Conservation (phyloP, 768 basidiomycete genomes). For the Suillus variegatus region DNA sequence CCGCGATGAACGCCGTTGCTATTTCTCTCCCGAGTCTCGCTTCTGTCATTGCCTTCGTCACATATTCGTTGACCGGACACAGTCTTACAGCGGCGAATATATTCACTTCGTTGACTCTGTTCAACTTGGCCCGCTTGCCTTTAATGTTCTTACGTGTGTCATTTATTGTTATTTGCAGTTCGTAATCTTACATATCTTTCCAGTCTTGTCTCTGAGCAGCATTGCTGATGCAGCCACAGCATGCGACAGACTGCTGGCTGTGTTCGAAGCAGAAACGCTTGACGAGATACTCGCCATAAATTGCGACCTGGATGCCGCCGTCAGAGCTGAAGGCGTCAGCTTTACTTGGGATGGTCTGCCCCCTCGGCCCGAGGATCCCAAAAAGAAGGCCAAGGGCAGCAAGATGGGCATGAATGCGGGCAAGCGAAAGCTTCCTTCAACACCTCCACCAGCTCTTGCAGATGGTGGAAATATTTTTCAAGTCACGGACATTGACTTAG, state of each 20-base stretch:
- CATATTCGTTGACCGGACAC: slow-evolving; percentile 76
- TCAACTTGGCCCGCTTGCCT: slow-evolving; percentile 80
- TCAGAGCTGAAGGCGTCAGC: slow-evolving; percentile 65
- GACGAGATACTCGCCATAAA: slow-evolving; percentile 60
- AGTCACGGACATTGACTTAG: slow-evolving; percentile 62
- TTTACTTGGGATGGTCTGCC: slow-evolving; percentile 90
- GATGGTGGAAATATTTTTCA: slow-evolving; percentile 54
- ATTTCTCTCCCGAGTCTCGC: slow-evolving; percentile 77
- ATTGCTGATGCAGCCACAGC: slow-evolving; percentile 87
- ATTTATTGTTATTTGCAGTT: neutral
- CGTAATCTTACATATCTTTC: slow-evolving; percentile 13
- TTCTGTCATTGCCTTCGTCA: slow-evolving; percentile 74
- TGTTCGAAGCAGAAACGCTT: slow-evolving; percentile 83
- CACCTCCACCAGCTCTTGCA: slow-evolving; percentile 33
- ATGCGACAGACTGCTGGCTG: slow-evolving; percentile 68
- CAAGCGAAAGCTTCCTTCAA: slow-evolving; percentile 19
- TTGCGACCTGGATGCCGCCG: slow-evolving; percentile 54
- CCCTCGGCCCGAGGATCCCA: slow-evolving; percentile 41
- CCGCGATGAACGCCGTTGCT: slow-evolving; percentile 67
- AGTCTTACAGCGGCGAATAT: slow-evolving; percentile 66
- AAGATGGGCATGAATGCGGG: slow-evolving; percentile 13
- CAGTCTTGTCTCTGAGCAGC: slow-evolving; percentile 71
- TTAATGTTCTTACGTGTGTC: slow-evolving; percentile 66
- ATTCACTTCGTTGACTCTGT: slow-evolving; percentile 84
- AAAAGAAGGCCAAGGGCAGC: slow-evolving; percentile 13